Base-by-base conservation (phyloP, 192 early-diverging fungal species). In the Podila verticillata region DNA sequence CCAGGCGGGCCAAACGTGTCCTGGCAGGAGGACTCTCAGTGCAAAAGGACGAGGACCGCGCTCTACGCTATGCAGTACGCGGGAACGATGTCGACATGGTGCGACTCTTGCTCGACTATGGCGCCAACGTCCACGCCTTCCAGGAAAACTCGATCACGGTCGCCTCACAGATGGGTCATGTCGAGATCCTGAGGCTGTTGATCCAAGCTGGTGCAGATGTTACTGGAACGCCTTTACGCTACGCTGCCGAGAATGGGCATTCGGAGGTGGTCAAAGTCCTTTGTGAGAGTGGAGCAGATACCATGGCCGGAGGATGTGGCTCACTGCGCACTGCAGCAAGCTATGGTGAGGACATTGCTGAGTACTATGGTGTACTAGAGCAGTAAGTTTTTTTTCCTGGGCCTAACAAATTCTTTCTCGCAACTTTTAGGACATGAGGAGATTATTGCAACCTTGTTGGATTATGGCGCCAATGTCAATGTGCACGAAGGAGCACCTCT, bases 31-130 rank as follows among this genome's bases (percentile, higher is more conserved):
- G 77, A 1, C 48, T 80, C 1, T n/a, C 24, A 10, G 66, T 80
- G 12, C 77, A 80, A 64, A 80, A 80, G 66, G 77, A 80, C 31
- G 69, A 70, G 0, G 77, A 80, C 24, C 70, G 71, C 34, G 77
- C 77, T 6, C 22, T 80, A 9, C 77, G 77, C 17, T 80, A 80
- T 65, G 77, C 77, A 7, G 77, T 80, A 0, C 77, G 63, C 26
- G 77, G 77, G 26, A 80, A 80, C 29, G 77, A 80, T 28, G 28
- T 80, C n/a, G 69, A 72, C 66, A 80, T 80, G 70, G 77, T 80
- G 2, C 49, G n/a, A 39, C 57, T 80, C 8, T 39, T 80, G 35
- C 36, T 80, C 57, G 77, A 80, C 9, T 80, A 80, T 65, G 70
- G 66, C 2, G 77, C 77, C 0, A 65, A 80, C 22, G 77, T 80